Base-by-base conservation (phyloP, 805 yeast species). In the Nakazawaea siamensis region DNA sequence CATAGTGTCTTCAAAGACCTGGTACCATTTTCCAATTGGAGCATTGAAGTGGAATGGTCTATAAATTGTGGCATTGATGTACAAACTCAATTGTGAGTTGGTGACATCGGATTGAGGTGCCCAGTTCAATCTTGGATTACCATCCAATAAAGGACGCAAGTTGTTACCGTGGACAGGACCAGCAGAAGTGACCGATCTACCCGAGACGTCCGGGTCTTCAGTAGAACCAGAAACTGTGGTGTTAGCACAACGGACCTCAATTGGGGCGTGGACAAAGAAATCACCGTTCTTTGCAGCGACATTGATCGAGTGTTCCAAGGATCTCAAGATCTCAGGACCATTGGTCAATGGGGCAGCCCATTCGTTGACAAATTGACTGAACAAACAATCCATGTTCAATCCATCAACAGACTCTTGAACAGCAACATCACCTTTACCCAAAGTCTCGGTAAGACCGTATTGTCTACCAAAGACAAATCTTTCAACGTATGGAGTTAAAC, bases 351-450 rank as follows among this genome's bases (percentile, higher is more conserved):
- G 97, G 32, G 94, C 74, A n/a, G 92, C 87, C 97, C 97, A 90
- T 60, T 90, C 98, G 52, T 88, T 78, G 33, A 90, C 97, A 58
- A 78, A 88, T 57, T 90, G 98, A 29, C 87, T 77, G 57, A 86
- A 90, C 46, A 90, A 63, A 55, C 97, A 92, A 62, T 92, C 97
- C 95, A 90, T 85, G 56, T 84, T 86, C 49, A 90, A 73, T 5
- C 90, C 95, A 40, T 81, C 84, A 29, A 84, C 90, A 3, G 95
- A 80, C 39, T 73, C 70, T 49, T 80, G 86, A 9, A 88, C 85
- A 2, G 84, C 81, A 32, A 71, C 58, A 36, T 71, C 77, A 15
- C 71, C 73, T 31, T 53, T 47, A 24, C 79, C 76, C 25, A 68
- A 64, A 5, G 83, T 78, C 49, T 80, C 88, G 18, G 76, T 73